A percentile compares a stretch with the other conserved stretches of the same genome.
Conservation (phyloP, 257 asterid genomes). For the Jacaranda mimosifolia region DNA sequence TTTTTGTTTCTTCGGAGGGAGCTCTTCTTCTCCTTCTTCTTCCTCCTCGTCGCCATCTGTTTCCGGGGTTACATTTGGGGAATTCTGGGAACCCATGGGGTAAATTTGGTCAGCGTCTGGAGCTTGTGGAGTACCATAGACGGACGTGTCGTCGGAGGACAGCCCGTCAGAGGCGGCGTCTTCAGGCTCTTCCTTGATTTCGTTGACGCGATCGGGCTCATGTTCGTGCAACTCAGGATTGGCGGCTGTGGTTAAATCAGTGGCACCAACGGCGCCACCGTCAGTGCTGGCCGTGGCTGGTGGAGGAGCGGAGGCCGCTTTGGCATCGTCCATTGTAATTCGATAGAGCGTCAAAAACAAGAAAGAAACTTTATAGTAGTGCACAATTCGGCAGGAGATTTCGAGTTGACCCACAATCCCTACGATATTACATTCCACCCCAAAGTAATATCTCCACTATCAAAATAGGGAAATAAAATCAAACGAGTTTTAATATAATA, state of each 20-base stretch:
- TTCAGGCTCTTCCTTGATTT: slow-evolving; percentile 42
- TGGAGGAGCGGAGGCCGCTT: slow-evolving; percentile 37
- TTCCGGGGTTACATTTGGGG: slow-evolving; percentile 38
- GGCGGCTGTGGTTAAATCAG: neutral
- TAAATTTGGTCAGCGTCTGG: slow-evolving; percentile 36
- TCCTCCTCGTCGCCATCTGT: slow-evolving; percentile 53
- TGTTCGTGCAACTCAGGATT: slow-evolving; percentile 31
- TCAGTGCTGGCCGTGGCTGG: slow-evolving; percentile 23
- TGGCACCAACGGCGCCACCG: slow-evolving; percentile 24
- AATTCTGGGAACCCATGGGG: slow-evolving; percentile 42
- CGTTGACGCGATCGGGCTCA: slow-evolving; percentile 73
- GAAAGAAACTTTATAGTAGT: too few species aligned
- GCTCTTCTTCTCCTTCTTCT: slow-evolving; percentile 63
- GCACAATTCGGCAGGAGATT: too few species aligned
- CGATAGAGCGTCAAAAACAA: too few species aligned
- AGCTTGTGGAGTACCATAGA: slow-evolving; percentile 39
- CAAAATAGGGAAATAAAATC: too few species aligned
- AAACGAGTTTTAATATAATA: too few species aligned
- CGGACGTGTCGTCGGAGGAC: slow-evolving; percentile 54
- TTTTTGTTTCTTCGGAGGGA: slow-evolving; percentile 69
- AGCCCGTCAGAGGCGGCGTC: slow-evolving; percentile 42
- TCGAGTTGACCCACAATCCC: too few species aligned
- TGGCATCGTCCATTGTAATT: slow-evolving; percentile 42
- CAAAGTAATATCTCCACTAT: too few species aligned
- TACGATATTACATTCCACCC: too few species aligned